Base-by-base conservation (phyloP, 345 rosid genomes). In the Isatis tinctoria region DNA sequence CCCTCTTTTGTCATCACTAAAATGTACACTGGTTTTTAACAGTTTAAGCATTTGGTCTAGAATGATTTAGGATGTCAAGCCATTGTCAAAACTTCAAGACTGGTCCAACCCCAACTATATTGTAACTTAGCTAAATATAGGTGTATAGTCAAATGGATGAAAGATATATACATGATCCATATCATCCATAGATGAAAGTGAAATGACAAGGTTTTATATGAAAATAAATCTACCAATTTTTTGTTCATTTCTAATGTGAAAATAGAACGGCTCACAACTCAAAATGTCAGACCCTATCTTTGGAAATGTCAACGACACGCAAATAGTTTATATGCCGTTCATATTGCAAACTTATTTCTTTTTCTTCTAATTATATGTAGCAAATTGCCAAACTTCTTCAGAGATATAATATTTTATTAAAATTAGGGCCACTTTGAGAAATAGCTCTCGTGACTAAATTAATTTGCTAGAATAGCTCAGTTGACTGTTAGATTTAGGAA, bases 191-290 rank as follows among this genome's bases (percentile, higher is more conserved):
- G 14, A 60, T 48, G 39, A 35, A 71, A 35, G 57, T 27, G 24
- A 52, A 67, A 67, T 16, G 18, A 26, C 18, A 52, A 52, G 16
- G 24, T 10, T 36, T 37, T 14, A 9, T 8, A 11, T 5, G 1
- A 49, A 16, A 36, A 14, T 11, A 52, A 35, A 3, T 39, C 11
- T 40, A 40, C 17, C 5, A n/a, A 52, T 37, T 67, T 28, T 41
- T 40, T 22, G 57, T 27, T 57, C 41, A 27, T 13, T 33, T 39
- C 36, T 60, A 60, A 60, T 67, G 69, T 74, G 74, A 49, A 67
- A 17, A 60, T 52, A 40, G 47, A 75, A 40, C 13, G 69, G 79
- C 63, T 68, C 63, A 9, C 69, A 75, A 51, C 62, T 75, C 78
- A 67, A 60, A 36, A 67, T 67, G 74, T 60, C 56, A 75, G 54